These are phyloP conservation scores for Thelonectria rubi DNA, from an alignment of 2,329 filamentous ascomycete genomes.

Conservation along the genomic window DNA sequence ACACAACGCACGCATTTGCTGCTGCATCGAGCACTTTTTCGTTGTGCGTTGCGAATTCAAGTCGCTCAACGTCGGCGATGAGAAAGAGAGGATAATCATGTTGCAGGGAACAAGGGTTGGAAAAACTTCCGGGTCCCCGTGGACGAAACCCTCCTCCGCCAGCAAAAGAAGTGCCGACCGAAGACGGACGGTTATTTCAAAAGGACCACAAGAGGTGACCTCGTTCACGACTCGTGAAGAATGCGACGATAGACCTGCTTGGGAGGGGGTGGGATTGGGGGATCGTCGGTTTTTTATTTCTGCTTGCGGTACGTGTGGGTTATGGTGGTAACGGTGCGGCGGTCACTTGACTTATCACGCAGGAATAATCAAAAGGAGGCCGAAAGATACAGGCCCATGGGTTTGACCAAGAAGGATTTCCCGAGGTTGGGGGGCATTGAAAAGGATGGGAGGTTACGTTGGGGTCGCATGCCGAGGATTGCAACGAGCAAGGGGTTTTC, in stretches of 20 bases:
- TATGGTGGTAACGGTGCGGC: not conserved
- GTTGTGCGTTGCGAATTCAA: conserved; percentile 3
- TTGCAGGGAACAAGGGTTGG: conserved; percentile 33
- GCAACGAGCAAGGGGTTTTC: too few species aligned
- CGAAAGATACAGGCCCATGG: not conserved
- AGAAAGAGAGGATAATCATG: conserved; percentile 8
- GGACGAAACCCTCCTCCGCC: not conserved
- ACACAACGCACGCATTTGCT: not conserved
- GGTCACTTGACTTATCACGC: not conserved
- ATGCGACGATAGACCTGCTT: conserved; percentile 22
- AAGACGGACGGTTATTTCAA: conserved; percentile 30
- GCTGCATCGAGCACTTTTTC: not conserved
- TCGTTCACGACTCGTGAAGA: not conserved
- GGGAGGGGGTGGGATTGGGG: conserved; percentile 10
- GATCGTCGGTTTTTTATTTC: conserved; percentile 11
- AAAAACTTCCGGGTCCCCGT: conserved; percentile 25
- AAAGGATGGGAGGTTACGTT: not conserved
- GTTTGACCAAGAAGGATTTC: not conserved
- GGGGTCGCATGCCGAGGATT: too few species aligned
- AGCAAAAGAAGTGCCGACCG: conserved; percentile 37
- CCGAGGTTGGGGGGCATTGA: not conserved
- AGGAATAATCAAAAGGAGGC: not conserved
- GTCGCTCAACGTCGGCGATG: conserved; percentile 14
- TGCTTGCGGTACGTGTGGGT: not conserved
- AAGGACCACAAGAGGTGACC: conserved; percentile 13